Percentiles rank a stretch among this genome's conserved stretches.
These are phyloP conservation scores for Nakazawaea siamensis DNA, from an alignment of 805 yeast species.

Conservation along the genomic window DNA sequence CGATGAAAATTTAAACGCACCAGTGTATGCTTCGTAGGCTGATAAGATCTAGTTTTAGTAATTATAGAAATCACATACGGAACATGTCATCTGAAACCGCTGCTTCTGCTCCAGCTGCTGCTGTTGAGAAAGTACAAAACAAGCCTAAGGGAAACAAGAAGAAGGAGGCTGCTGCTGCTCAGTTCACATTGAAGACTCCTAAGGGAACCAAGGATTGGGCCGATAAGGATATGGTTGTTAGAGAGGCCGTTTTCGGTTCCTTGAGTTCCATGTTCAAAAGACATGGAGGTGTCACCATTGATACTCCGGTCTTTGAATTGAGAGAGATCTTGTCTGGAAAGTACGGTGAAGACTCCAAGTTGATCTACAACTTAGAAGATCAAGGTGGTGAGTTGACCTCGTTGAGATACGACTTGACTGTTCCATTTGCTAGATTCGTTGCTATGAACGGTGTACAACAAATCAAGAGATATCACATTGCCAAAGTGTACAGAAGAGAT, in stretches of 20 bases:
- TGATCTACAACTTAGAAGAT: slow-evolving; percentile 92
- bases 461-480: slow-evolving; percentile 93
- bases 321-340: slow-evolving; percentile 94
- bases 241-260: slow-evolving; percentile 78
- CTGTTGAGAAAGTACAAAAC: neutral
- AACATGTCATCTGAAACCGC: slow-evolving; percentile 6
- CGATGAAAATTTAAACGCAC: too few species aligned
- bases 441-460: slow-evolving; percentile 89
- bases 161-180: slow-evolving; percentile 34
- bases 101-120: slow-evolving; percentile 1
- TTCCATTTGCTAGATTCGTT: slow-evolving; percentile 95
- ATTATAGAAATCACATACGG: too few species aligned
- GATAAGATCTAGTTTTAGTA: too few species aligned
- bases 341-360: slow-evolving; percentile 97
- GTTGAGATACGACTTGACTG: slow-evolving; percentile 92
- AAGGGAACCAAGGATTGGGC: slow-evolving; percentile 99
- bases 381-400: slow-evolving; percentile 98
- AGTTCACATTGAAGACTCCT: slow-evolving; percentile 84
- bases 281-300: slow-evolving; percentile 98
- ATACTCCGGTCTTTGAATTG: slow-evolving; percentile 96
- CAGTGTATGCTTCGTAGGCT: too few species aligned
- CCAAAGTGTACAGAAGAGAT: slow-evolving; percentile 97
- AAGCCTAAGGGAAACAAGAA: slow-evolving; percentile 26
- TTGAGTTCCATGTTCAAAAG: slow-evolving; percentile 74
- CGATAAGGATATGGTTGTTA: slow-evolving; percentile 92